phyloP scores from a whole-genome alignment of 192 early-diverging fungal genomes.

The Entomortierella parvispora region DNA sequence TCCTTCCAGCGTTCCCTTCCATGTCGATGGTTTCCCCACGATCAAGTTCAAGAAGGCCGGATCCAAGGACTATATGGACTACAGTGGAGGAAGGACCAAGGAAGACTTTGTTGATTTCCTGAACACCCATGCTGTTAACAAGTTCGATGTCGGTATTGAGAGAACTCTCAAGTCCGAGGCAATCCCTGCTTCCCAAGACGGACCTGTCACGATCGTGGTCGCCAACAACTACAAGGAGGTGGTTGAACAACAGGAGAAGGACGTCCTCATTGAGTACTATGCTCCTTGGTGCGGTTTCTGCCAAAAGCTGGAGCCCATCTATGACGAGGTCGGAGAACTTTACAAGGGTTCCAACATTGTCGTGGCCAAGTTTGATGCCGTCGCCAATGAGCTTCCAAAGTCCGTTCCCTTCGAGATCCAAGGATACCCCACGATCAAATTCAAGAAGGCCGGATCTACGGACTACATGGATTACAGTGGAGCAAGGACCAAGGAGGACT shows the following conservation, averaged over 20 bases:
- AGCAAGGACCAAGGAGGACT: slow-evolving; percentile 76
- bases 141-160: slow-evolving; percentile 23
- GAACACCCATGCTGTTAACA: slow-evolving; percentile 70
- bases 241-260: slow-evolving; percentile 49
- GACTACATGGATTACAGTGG: slow-evolving; percentile 83
- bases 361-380: slow-evolving; percentile 94
- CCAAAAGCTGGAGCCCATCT: slow-evolving; percentile 72
- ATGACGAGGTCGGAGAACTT: slow-evolving; percentile 78
- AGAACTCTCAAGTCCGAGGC: slow-evolving; percentile 72
- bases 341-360: slow-evolving; percentile 50
- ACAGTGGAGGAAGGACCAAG: slow-evolving; percentile 79
- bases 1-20: slow-evolving; percentile 68
- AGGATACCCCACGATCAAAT: slow-evolving; percentile 93
- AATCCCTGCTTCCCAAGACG: slow-evolving; percentile 82
- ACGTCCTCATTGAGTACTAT: slow-evolving; percentile 76
- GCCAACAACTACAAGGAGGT: slow-evolving; percentile 76
- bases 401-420: slow-evolving; percentile 68
- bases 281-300: slow-evolving; percentile 53
- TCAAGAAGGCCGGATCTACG: slow-evolving; percentile 82
- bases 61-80: slow-evolving; percentile 79
- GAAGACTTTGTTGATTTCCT: slow-evolving; percentile 82
- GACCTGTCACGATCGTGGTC: slow-evolving; percentile 86
- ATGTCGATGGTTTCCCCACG: slow-evolving; percentile 90
- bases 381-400: slow-evolving; percentile 87
- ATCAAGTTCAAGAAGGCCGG: slow-evolving; percentile 86